phyloP scores from a whole-genome alignment of 2,329 filamentous ascomycete genomes.

The Fusarium mangiferae region DNA sequence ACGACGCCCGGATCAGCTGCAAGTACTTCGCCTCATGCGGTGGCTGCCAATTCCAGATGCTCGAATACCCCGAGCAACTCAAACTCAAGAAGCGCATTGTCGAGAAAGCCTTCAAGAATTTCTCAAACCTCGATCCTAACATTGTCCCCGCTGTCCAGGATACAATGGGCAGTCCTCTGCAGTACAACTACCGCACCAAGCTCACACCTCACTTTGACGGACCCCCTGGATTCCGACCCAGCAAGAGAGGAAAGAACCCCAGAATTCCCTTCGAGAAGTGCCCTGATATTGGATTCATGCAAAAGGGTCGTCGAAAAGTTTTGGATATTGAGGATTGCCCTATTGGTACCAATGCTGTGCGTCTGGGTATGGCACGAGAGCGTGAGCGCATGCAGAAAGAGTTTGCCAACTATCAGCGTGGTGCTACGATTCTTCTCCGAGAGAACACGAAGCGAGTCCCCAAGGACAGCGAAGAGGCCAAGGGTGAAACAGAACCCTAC shows the following conservation, averaged over 20 bases:
- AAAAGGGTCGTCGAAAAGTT: conserved; percentile 81
- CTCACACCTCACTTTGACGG: conserved; percentile 95
- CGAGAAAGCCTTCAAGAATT: conserved; percentile 91
- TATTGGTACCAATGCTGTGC: conserved; percentile 88
- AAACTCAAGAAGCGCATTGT: conserved; percentile 85
- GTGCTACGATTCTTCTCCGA: conserved; percentile 88
- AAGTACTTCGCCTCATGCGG: conserved; percentile 88
- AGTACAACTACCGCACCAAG: conserved; percentile 96
- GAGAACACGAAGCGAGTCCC: conserved; percentile 80
- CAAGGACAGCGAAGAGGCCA: conserved; percentile 55
- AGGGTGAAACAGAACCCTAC: conserved; percentile 44
- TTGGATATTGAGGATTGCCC: conserved; percentile 98
- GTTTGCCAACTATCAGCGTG: conserved; percentile 76
- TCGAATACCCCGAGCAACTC: conserved; percentile 88
- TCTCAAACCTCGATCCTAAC: conserved; percentile 82
- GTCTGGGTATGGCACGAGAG: conserved; percentile 81
- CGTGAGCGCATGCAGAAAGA: conserved; percentile 78
- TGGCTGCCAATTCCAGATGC: conserved; percentile 98
- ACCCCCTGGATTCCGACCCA: conserved; percentile 65
- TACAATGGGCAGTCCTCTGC: conserved; percentile 88
- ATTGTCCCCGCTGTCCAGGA: conserved; percentile 80
- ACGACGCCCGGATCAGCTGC: conserved; percentile 81
- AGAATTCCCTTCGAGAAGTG: conserved; percentile 64
- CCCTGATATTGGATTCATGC: conserved; percentile 90
- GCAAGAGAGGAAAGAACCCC: conserved; percentile 62